Percentiles rank a stretch among this genome's conserved stretches.
phyloP scores from a whole-genome alignment of 345 rosid species.

The Erucastrum elatum region DNA sequence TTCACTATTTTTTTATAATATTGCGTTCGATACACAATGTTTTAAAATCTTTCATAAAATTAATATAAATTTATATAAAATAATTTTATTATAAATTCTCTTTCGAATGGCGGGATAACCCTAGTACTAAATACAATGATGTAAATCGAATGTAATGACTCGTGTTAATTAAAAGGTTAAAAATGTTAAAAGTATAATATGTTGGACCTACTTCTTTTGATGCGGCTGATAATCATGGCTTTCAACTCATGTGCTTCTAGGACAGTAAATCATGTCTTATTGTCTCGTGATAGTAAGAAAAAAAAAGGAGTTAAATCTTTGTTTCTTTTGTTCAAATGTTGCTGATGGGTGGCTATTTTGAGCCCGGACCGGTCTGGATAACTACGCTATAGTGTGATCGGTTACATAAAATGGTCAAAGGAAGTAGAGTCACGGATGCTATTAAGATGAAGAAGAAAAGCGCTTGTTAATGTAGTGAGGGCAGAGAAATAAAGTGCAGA shows the following conservation, averaged over 20 bases:
- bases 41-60: too few relatives aligned
- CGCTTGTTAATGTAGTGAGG: neutral
- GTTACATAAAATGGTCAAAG: conserved; percentile 39
- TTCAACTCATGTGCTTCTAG: conserved; percentile 27
- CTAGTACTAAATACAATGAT: conserved; percentile 23
- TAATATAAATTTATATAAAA: too few relatives aligned
- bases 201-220: conserved; percentile 36
- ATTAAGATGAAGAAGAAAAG: conserved; percentile 27
- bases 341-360: neutral
- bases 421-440: conserved; percentile 34
- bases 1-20: too few relatives aligned
- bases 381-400: neutral
- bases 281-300: neutral
- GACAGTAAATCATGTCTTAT: conserved; percentile 5
- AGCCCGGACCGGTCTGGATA: neutral
- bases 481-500: too few relatives aligned
- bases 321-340: neutral
- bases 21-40: too few relatives aligned
- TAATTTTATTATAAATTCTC: too few relatives aligned
- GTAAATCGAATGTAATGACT: conserved; percentile 25
- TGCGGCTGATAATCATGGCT: conserved; percentile 25
- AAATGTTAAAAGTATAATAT: conserved; percentile 1
- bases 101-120: too few relatives aligned
- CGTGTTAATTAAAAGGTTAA: conserved; percentile 32
- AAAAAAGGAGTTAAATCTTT: neutral